A percentile compares a stretch with the other conserved stretches of the same genome.
phyloP scores from a whole-genome alignment of 2,329 filamentous ascomycete genomes.

The Thyridium curvatum region DNA sequence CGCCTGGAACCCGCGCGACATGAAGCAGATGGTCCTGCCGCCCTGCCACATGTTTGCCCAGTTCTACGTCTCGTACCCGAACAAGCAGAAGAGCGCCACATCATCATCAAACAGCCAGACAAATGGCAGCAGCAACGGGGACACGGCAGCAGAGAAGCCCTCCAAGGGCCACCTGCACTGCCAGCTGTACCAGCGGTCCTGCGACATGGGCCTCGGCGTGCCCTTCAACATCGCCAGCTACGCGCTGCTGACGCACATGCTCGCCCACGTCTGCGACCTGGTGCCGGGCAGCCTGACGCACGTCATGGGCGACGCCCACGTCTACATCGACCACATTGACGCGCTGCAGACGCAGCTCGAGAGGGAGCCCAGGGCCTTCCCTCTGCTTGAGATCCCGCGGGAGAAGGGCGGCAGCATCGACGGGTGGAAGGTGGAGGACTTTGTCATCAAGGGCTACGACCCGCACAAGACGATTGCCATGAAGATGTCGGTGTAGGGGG shows the following conservation, averaged over 20 bases:
- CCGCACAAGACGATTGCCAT: conserved; percentile 90
- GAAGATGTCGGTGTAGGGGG: conserved; percentile 89
- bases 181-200: conserved; percentile 86
- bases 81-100: conserved; percentile 3
- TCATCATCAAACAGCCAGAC: neutral
- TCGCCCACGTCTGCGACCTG: conserved; percentile 80
- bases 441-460: conserved; percentile 80
- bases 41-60: conserved; percentile 98
- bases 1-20: conserved; percentile 88
- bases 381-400: conserved; percentile 65
- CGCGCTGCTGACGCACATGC: conserved; percentile 89
- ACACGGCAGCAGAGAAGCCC: conserved; percentile 15
- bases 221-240: conserved; percentile 98
- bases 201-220: conserved; percentile 95
- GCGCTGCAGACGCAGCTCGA: conserved; percentile 75
- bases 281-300: conserved; percentile 85
- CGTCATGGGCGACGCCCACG: conserved; percentile 97
- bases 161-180: conserved; percentile 70
- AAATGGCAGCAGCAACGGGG: conserved; percentile 6
- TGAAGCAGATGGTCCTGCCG: conserved; percentile 83
- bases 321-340: conserved; percentile 89
- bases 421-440: conserved; percentile 83
- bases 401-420: conserved; percentile 72
- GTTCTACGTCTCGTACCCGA: conserved; percentile 80
- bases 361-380: conserved; percentile 76